Evolutionary conservation across 2,329 filamentous ascomycete species (phyloP).

Genomic region (Aotearoamyces nothofagi): DNA sequence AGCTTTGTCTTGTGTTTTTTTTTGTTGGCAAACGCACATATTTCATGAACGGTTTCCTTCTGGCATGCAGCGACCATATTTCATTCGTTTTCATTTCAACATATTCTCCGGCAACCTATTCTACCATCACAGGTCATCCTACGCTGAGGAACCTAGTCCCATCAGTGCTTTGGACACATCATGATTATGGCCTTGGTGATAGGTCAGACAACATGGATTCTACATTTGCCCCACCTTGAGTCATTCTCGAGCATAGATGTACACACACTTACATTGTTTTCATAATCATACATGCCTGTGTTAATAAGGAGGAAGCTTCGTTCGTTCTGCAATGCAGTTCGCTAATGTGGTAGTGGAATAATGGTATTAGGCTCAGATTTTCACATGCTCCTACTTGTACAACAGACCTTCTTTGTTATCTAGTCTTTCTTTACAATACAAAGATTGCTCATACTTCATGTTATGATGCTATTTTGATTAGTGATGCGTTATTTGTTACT

Average conservation of each 20-base stretch:
- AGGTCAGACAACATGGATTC: conserved; percentile 1
- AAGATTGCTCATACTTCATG: conserved; percentile 7
- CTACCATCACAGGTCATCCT: conserved; percentile 38
- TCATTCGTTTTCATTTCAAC: conserved; percentile 18
- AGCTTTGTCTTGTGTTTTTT: conserved; percentile 15
- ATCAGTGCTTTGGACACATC: conserved; percentile 44
- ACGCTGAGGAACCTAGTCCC: conserved; percentile 33
- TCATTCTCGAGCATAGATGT: no score
- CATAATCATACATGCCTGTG: no score
- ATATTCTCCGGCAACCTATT: conserved; percentile 20
- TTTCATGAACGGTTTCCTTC: conserved; percentile 8
- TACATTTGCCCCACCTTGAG: no score
- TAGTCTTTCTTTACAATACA: conserved; percentile 19
- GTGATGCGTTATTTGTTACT: no score
- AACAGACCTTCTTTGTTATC: conserved; percentile 14
- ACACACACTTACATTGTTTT: no score
- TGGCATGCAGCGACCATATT: conserved; percentile 15
- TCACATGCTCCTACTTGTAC: no score
- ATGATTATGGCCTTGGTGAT: conserved; percentile 43
- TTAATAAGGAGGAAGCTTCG: neutral
- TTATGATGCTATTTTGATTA: neutral
- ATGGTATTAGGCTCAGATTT: neutral
- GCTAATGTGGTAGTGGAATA: conserved; percentile 7
- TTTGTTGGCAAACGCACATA: conserved; percentile 7
- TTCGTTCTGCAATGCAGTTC: neutral